A percentile compares a stretch with the other conserved stretches of the same genome.
Conservation (phyloP, 805 yeast species). For the Wickerhamiella musiphila region DNA sequence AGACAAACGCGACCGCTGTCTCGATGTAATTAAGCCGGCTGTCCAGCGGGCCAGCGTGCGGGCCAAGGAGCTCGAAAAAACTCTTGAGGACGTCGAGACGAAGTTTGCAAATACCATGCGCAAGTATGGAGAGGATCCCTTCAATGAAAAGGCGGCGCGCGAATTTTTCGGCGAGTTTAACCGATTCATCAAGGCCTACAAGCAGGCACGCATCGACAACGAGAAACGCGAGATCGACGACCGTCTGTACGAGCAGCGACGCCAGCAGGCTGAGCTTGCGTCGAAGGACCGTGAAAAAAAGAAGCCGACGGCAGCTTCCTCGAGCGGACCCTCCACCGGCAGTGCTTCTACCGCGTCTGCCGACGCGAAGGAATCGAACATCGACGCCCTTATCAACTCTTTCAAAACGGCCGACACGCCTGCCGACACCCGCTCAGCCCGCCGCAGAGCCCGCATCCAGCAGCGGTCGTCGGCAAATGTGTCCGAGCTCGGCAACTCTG, state of each 20-base stretch:
- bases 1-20: constrained; percentile 69
- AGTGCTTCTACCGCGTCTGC: constrained; percentile 60
- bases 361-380: no score
- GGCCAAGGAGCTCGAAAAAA: constrained; percentile 45
- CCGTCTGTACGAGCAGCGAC: constrained; percentile 57
- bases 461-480: no score
- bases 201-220: constrained; percentile 66
- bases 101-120: constrained; percentile 60
- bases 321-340: constrained; percentile 4
- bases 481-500: neutral
- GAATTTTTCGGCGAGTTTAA: constrained; percentile 65
- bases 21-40: constrained; percentile 42
- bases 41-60: constrained; percentile 63
- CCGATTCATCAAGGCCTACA: constrained; percentile 63
- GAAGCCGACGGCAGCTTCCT: constrained; percentile 10
- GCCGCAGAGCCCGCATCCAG: constrained; percentile 1
- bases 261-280: constrained; percentile 39
- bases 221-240: constrained; percentile 67
- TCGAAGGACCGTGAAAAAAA: constrained; percentile 18
- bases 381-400: no score
- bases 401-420: neutral
- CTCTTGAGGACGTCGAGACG: constrained; percentile 40
- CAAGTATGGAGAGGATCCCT: constrained; percentile 78
- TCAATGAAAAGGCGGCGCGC: constrained; percentile 46
- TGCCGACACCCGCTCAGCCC: neutral